Evolutionary conservation across 2,329 filamentous ascomycete genomes (phyloP), one percentile per base, ranked within the genome.

Genomic region (Paramyrothecium roridum): DNA sequence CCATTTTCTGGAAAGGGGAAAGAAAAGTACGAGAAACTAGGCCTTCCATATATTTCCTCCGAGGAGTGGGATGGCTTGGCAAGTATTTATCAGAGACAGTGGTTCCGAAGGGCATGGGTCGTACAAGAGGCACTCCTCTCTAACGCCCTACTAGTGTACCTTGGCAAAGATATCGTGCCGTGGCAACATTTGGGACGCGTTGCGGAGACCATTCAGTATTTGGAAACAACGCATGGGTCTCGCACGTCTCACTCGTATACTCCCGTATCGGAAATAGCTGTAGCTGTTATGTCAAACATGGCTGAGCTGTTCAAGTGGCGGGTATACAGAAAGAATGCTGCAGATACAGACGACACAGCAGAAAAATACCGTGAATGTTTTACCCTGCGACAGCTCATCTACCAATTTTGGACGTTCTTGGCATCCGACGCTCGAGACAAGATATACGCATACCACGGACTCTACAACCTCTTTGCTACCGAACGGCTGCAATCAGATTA

Each of bases 71-170:
- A 54, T 22, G 58, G 56, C 1, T 55, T 65, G n/a, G 64, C 59
- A 2, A 59, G 56, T 52, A 55, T 65, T 20, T 65, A 60, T 48
- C 61, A 65, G 52, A 52, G 63, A 19, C 64, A 66, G 45, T 68
- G 66, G 66, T 67, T 67, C 53, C 59, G 60, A 26, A 56, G 66
- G 8, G 64, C 63, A 7, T 67, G 66, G 64, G 62, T 67, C 30
- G 61, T 67, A 7, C 65, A 67, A 48, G 65, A 68, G 46, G 63
- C 64, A 3, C 52, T 67, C 16, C 56, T 68, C 2, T 58, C 63
- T 2, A 54, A 58, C 20, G 51, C 56, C 7, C 19, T 67, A 11
- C 55, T 66, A 52, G 60, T 68, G 48, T 68, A 66, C 45, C 52
- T 63, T 3, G 64, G 62, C n/a, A 54, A 54, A 47, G 50, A 50